A percentile compares a stretch with the other conserved stretches of the same genome.
phyloP scores from a whole-genome alignment of 2,329 filamentous ascomycete genomes.

The Shiraia bambusicola region DNA sequence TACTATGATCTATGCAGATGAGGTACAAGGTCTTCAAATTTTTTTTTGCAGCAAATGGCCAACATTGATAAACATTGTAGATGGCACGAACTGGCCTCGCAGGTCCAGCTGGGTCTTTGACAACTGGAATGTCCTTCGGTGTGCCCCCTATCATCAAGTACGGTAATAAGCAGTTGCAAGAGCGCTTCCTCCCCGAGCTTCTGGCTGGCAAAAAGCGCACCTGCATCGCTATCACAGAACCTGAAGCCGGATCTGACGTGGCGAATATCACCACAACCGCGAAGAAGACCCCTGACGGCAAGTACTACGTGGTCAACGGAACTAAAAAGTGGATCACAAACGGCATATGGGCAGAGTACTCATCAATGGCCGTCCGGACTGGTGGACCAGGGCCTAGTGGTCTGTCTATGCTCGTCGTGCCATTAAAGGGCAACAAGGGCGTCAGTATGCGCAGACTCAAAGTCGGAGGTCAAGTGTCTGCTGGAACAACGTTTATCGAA shows the following conservation, averaged over 20 bases:
- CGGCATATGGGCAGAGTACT: constrained; percentile 68
- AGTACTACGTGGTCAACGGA: constrained; percentile 71
- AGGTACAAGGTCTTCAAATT: constrained; percentile 44
- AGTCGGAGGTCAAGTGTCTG: constrained; percentile 64
- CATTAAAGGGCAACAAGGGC: constrained; percentile 66
- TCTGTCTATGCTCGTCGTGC: constrained; percentile 68
- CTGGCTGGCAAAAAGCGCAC: constrained; percentile 65
- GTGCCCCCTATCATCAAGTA: constrained; percentile 72
- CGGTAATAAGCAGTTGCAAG: constrained; percentile 62
- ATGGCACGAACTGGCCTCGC: constrained; percentile 65
- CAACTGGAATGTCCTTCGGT: constrained; percentile 71
- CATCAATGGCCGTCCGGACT: constrained; percentile 72
- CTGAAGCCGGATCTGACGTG: constrained; percentile 72
- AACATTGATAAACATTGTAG: constrained; percentile 35
- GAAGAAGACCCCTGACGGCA: constrained; percentile 61
- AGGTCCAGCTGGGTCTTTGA: constrained; percentile 66
- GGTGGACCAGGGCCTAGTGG: constrained; percentile 65
- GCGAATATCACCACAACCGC: constrained; percentile 72
- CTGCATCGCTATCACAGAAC: constrained; percentile 80
- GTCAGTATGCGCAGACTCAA: constrained; percentile 69
- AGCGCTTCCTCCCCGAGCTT: constrained; percentile 69
- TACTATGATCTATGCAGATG: constrained; percentile 68
- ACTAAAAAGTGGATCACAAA: constrained; percentile 68
- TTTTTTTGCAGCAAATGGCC: neutral
- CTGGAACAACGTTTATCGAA: constrained; percentile 74